Evolutionary conservation across 2,329 filamentous ascomycete species (phyloP).

Genomic region (Penicillium sp.): DNA sequence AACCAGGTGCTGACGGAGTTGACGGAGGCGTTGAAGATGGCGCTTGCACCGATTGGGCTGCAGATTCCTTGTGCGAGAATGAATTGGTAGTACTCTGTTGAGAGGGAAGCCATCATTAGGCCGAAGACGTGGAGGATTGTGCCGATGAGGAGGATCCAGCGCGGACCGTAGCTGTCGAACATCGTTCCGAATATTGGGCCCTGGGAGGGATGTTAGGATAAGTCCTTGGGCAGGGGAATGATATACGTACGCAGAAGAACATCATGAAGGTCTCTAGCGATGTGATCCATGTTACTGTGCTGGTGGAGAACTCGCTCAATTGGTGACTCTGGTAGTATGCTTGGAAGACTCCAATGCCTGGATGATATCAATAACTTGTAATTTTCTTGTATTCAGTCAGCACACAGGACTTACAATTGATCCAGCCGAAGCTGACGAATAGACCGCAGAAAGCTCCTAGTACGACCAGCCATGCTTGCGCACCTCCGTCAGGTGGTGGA

Average conservation of each 20-base stretch:
- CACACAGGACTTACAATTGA: slow-evolving; percentile 34
- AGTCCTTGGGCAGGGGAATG: neutral
- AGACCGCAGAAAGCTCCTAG: slow-evolving; percentile 40
- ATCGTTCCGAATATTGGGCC: slow-evolving; percentile 57
- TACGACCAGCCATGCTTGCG: slow-evolving; percentile 40
- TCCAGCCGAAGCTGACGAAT: slow-evolving; percentile 47
- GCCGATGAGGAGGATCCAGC: slow-evolving; percentile 44
- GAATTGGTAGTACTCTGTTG: slow-evolving; percentile 49
- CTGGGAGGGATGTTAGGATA: slow-evolving; percentile 1
- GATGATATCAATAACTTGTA: neutral
- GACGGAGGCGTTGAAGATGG: slow-evolving; percentile 42
- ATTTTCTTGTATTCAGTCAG: neutral
- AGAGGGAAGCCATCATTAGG: slow-evolving; percentile 51
- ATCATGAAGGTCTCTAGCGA: slow-evolving; percentile 36
- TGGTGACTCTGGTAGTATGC: slow-evolving; percentile 49
- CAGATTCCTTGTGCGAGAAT: slow-evolving; percentile 49
- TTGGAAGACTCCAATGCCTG: slow-evolving; percentile 35
- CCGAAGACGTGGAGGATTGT: slow-evolving; percentile 50
- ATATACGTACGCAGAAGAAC: slow-evolving; percentile 19
- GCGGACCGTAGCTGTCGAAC: slow-evolving; percentile 56
- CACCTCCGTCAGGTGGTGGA: slow-evolving; percentile 26
- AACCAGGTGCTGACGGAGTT: slow-evolving; percentile 45
- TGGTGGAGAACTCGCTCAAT: slow-evolving; percentile 43
- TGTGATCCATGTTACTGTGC: slow-evolving; percentile 55
- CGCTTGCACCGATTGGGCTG: slow-evolving; percentile 43